Evolutionary conservation across 164 flowering plant species (phyloP).

Genomic region (Annona cherimola): DNA sequence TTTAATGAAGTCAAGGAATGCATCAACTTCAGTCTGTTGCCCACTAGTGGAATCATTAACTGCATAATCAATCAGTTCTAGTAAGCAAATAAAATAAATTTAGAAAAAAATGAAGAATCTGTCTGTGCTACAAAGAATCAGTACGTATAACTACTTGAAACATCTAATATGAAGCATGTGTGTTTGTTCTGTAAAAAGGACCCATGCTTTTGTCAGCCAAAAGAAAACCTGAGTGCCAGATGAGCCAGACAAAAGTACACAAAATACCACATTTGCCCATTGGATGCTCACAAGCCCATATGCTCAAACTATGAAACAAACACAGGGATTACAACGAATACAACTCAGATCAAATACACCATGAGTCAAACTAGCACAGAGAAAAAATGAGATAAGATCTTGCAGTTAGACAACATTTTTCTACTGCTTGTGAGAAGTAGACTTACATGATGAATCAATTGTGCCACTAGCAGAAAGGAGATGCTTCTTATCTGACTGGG

Average conservation of each 20-base stretch:
- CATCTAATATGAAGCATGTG: neutral
- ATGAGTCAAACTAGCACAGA: neutral
- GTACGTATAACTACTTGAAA: too few relatives aligned
- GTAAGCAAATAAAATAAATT: slow-evolving; percentile 28
- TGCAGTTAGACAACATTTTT: neutral
- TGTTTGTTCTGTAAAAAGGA: neutral
- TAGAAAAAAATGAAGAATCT: slow-evolving; percentile 21
- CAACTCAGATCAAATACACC: too few relatives aligned
- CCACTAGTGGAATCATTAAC: slow-evolving; percentile 38
- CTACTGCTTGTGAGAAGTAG: neutral
- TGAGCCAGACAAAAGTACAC: neutral
- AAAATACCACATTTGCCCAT: neutral
- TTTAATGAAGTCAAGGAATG: slow-evolving; percentile 44
- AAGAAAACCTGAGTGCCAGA: neutral
- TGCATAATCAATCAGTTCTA: slow-evolving; percentile 39
- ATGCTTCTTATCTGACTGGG: slow-evolving; percentile 26
- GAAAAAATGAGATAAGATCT: neutral
- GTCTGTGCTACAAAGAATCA: neutral
- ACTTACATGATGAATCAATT: slow-evolving; percentile 20
- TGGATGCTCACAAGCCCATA: too few relatives aligned
- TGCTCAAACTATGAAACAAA: too few relatives aligned
- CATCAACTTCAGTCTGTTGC: slow-evolving; percentile 41
- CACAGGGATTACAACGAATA: too few relatives aligned
- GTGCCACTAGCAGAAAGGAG: slow-evolving; percentile 10
- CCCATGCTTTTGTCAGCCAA: neutral